Evolutionary conservation across 495 filamentous ascomycete species (phyloP).

Genomic region (Penicillium macrosclerotiorum): DNA sequence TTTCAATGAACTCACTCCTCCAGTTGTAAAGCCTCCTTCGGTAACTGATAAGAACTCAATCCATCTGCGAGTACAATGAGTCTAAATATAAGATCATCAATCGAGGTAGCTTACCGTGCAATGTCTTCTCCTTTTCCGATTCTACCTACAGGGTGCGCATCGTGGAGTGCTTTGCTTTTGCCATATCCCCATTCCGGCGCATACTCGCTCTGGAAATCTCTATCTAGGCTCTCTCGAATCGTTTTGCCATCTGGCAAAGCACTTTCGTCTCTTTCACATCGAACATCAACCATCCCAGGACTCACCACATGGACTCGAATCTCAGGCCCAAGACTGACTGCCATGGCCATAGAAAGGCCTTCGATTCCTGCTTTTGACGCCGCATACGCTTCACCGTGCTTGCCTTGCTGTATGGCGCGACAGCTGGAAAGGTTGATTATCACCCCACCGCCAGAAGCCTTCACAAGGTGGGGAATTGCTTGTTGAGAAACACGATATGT

Average conservation of each 20-base stretch:
- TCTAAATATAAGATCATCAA: not conserved
- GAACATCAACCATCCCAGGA: constrained; percentile 4
- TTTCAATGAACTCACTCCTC: too few species aligned
- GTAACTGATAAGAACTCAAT: constrained; percentile 1
- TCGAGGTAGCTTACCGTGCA: not conserved
- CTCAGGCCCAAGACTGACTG: not conserved
- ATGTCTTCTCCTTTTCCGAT: constrained; percentile 4
- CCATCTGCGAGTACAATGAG: not conserved
- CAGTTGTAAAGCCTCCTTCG: not conserved
- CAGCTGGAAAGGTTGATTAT: constrained; percentile 4
- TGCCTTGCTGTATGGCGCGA: not conserved
- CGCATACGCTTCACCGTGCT: constrained; percentile 3
- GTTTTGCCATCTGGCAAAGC: not conserved
- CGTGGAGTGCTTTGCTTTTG: not conserved
- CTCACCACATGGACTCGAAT: constrained; percentile 3
- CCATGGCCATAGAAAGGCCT: constrained; percentile 3
- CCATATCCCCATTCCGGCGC: constrained; percentile 1
- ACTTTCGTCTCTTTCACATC: not conserved
- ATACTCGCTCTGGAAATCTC: constrained; percentile 4
- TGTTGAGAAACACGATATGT: constrained; percentile 2
- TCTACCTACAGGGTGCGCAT: constrained; percentile 1
- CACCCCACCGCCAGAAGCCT: not conserved
- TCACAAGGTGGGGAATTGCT: not conserved
- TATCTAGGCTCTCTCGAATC: not conserved
- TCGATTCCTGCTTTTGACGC: constrained; percentile 3